Base-by-base conservation (phyloP, 2,329 filamentous ascomycete genomes). In the Colletotrichum costaricense region DNA sequence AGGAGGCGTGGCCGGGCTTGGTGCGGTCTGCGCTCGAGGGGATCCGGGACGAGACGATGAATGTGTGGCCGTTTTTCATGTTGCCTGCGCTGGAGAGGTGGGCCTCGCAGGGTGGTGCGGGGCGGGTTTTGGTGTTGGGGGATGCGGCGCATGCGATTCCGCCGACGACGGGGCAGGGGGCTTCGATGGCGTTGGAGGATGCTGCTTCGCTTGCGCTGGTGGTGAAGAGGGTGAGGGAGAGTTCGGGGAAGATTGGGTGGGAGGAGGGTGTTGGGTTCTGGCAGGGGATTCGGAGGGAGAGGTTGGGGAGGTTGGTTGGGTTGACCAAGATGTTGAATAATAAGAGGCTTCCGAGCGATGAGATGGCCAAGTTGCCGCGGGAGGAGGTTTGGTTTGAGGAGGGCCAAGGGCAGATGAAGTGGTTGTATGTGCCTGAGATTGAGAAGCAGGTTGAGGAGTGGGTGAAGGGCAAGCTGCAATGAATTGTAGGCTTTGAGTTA, bases 141-240 rank as follows among this genome's bases (percentile, higher is more conserved):
- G 86, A 88, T 35, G 85, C 84, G 5, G 86, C 86, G 1, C 86
- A 88, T 64, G 86, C 85, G 0, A 84, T 88, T 16, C 86, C 86
- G 0, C 86, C 86, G 0, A 83, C 83, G 0, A 84, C 85, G 0
- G 86, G 86, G 0, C 86, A 88, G 72, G 85, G 86, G 0, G 81
- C 83, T 1, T 87, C 86, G 67, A 84, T 87, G 59, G 85, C 85
- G 0, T 84, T 87, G 42, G 88, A 90, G 73, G 88, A 90, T 71
- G 84, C 85, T 1, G 86, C 85, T 65, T 83, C 82, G 0, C 81
- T 88, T 28, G 83, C 86, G 2, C 77, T 85, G 3, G 75, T 89
- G 0, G 67, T 84, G 67, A 78, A 77, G 30, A 75, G 82, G 70
- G 35, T 69, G 35, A 69, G 73, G 55, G 73, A 56, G 14, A 77